Conservation (phyloP, 805 yeast genomes). For the Kodamaea lidongshanica region DNA sequence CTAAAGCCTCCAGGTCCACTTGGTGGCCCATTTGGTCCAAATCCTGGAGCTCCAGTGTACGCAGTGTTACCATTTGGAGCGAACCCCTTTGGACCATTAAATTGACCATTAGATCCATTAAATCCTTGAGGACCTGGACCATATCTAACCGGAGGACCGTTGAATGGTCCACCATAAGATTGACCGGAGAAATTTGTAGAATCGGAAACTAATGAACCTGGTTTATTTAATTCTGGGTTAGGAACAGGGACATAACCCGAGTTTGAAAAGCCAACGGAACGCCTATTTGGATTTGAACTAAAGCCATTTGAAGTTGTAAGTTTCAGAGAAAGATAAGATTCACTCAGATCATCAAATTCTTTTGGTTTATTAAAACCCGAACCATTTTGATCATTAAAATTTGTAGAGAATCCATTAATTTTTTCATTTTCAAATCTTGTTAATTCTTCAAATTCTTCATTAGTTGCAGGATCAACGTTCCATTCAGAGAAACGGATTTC, state of each 20-base stretch:
- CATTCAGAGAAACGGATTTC: constrained; percentile 2
- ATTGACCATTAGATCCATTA: no score
- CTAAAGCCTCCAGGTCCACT: not conserved
- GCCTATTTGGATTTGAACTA: not conserved
- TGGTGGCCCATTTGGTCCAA: not conserved
- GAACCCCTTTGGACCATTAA: no score
- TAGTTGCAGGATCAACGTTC: constrained; percentile 13
- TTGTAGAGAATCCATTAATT: constrained; percentile 5
- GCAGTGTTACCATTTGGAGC: no score
- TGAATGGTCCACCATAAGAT: no score
- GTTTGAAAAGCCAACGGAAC: no score
- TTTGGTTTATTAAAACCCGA: constrained; percentile 3
- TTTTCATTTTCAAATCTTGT: constrained; percentile 8
- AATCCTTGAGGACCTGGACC: no score
- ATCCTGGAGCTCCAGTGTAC: not conserved
- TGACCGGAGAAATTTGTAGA: no score
- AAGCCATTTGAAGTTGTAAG: constrained; percentile 1
- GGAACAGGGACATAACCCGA: no score
- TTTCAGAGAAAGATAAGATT: constrained; percentile 1
- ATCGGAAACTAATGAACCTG: no score
- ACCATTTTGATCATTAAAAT: constrained; percentile 3
- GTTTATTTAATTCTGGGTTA: no score
- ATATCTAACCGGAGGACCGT: no score
- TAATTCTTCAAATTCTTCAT: constrained; percentile 4
- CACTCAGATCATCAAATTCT: constrained; percentile 3